These are phyloP conservation scores for Edaphochlamys debaryana DNA, from an alignment of 139 green algal species.

Conservation along the genomic window DNA sequence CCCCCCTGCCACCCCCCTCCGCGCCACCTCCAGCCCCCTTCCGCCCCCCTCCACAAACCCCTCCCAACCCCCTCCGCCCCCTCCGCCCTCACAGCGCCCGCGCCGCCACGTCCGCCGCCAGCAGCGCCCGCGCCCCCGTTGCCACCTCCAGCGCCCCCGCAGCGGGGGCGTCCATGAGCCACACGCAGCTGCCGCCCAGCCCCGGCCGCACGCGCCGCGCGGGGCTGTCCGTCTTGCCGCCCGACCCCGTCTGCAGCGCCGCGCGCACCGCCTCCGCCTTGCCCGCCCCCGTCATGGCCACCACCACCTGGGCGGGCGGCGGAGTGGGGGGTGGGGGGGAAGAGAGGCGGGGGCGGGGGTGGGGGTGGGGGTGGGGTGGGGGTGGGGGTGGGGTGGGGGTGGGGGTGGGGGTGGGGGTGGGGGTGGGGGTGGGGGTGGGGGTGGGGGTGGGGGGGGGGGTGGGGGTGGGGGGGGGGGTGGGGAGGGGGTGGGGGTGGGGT, in stretches of 20 bases:
- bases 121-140: not conserved
- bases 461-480: not conserved
- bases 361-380: not conserved
- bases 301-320: slow-evolving; percentile 31
- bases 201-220: not conserved
- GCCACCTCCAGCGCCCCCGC: slow-evolving; percentile 30
- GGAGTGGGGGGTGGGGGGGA: not conserved
- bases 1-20: too few species aligned
- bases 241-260: slow-evolving; percentile 38
- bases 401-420: not conserved
- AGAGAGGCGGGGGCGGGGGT: not conserved
- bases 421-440: too few species aligned
- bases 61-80: too few species aligned
- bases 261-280: slow-evolving; percentile 53
- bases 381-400: not conserved
- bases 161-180: slow-evolving; percentile 43
- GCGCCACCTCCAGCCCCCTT: too few species aligned
- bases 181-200: slow-evolving; percentile 19
- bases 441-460: too few species aligned
- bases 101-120: slow-evolving; percentile 23
- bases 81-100: slow-evolving; percentile 13
- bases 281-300: slow-evolving; percentile 48
- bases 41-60: too few species aligned
- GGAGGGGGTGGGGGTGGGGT: not conserved
- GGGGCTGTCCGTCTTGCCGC: not conserved